Conservation (phyloP, 805 yeast genomes). For the Starmera caribaea region DNA sequence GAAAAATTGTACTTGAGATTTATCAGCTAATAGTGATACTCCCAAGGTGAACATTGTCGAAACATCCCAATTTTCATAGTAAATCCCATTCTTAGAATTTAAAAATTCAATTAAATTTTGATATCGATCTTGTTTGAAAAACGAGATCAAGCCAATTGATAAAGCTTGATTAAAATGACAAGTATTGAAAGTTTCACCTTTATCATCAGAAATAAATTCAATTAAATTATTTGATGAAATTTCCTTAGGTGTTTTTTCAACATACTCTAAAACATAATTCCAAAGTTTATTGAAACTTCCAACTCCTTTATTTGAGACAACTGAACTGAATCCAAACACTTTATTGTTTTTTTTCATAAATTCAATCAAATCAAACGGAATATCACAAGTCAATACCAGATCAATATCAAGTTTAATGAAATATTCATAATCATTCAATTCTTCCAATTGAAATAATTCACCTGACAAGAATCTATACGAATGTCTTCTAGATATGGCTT, state of each 20-base stretch:
- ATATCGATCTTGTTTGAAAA: conserved; percentile 68
- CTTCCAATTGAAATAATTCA: conserved; percentile 33
- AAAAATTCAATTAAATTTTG: conserved; percentile 54
- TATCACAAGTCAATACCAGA: conserved; percentile 34
- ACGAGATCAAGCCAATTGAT: conserved; percentile 66
- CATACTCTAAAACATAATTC: conserved; percentile 59
- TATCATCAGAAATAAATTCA: conserved; percentile 63
- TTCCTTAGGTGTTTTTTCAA: conserved; percentile 46
- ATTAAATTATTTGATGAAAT: conserved; percentile 53
- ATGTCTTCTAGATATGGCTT: conserved; percentile 47
- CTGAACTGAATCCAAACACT: conserved; percentile 56
- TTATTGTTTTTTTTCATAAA: conserved; percentile 43
- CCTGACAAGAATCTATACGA: conserved; percentile 38
- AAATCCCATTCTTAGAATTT: conserved; percentile 71
- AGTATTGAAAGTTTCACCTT: conserved; percentile 62
- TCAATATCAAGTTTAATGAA: conserved; percentile 43
- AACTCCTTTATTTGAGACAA: conserved; percentile 50
- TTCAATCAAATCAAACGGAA: conserved; percentile 36
- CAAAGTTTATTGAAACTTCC: conserved; percentile 68
- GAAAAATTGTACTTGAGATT: conserved; percentile 60
- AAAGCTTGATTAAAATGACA: conserved; percentile 89
- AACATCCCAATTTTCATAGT: conserved; percentile 89
- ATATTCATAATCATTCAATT: conserved; percentile 36
- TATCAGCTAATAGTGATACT: conserved; percentile 60
- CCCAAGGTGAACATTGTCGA: conserved; percentile 84